These are phyloP conservation scores for Sedum album DNA, from an alignment of 164 flowering plant species.

Conservation along the genomic window DNA sequence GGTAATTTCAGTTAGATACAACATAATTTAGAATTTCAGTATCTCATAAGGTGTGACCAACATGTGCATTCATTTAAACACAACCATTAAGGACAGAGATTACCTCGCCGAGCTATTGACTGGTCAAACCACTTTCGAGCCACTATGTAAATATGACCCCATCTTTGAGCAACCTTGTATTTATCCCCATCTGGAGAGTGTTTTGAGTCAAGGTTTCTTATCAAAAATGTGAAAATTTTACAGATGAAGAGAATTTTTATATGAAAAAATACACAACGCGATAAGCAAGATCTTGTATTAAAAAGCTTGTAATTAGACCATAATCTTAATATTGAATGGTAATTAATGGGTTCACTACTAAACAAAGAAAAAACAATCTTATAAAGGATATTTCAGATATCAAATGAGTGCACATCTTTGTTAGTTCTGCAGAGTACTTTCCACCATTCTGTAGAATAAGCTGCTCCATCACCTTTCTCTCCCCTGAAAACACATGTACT, in stretches of 20 bases:
- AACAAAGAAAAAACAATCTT: not conserved
- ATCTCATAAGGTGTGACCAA: not conserved
- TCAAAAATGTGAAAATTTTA: too few species aligned
- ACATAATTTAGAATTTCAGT: too few species aligned
- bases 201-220: conserved; percentile 43
- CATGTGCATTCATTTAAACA: not conserved
- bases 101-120: conserved; percentile 75
- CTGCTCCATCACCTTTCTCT: conserved; percentile 70
- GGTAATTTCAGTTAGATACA: conserved; percentile 15
- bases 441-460: conserved; percentile 75
- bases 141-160: conserved; percentile 79
- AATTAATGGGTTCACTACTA: not conserved
- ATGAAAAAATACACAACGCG: too few species aligned
- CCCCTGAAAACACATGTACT: conserved; percentile 40
- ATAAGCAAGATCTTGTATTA: too few species aligned
- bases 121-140: conserved; percentile 76
- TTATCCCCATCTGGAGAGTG: conserved; percentile 95
- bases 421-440: conserved; percentile 78
- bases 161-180: conserved; percentile 74
- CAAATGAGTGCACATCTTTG: conserved; percentile 81
- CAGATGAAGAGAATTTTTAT: not conserved
- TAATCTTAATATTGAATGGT: too few species aligned
- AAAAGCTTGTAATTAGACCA: too few species aligned
- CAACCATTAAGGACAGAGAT: not conserved
- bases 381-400: conserved; percentile 89